phyloP scores from a whole-genome alignment of 2,329 filamentous ascomycete genomes.

The Alternaria metachromatica region DNA sequence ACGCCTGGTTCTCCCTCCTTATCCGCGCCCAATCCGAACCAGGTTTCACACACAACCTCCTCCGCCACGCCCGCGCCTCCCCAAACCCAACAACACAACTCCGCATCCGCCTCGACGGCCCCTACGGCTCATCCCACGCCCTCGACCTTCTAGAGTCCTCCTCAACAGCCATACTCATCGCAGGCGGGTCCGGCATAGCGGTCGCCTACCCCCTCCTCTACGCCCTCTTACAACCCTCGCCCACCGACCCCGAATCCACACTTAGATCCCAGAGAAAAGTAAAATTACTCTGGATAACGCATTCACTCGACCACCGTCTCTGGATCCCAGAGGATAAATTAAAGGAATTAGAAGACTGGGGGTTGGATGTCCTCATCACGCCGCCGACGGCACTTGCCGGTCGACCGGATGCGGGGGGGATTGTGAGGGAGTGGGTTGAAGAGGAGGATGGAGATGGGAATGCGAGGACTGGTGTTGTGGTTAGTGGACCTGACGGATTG shows the following conservation, averaged over 20 bases:
- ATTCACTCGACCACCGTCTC: conserved; percentile 58
- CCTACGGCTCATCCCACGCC: conserved; percentile 67
- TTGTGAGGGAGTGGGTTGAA: conserved; percentile 52
- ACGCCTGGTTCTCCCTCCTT: conserved; percentile 63
- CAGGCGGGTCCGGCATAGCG: conserved; percentile 70
- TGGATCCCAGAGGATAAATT: conserved; percentile 63
- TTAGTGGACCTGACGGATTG: conserved; percentile 68
- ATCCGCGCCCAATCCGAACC: conserved; percentile 61
- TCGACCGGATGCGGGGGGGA: conserved; percentile 58
- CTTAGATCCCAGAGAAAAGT: conserved; percentile 45
- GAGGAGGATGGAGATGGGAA: conserved; percentile 44
- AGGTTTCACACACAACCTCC: conserved; percentile 65
- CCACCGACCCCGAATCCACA: conserved; percentile 23
- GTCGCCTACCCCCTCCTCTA: conserved; percentile 68
- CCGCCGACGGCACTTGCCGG: conserved; percentile 61
- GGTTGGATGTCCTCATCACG: conserved; percentile 62
- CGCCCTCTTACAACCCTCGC: conserved; percentile 50
- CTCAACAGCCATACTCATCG: conserved; percentile 62
- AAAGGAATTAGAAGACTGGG: conserved; percentile 57
- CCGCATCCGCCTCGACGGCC: conserved; percentile 65
- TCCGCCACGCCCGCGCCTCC: conserved; percentile 58
- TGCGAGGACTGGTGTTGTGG: conserved; percentile 61
- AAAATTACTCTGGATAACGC: conserved; percentile 66
- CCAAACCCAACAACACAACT: conserved; percentile 53
- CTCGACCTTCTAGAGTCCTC: conserved; percentile 60